Conservation (phyloP, 257 asterid species). For the Solanum medicagineum region DNA sequence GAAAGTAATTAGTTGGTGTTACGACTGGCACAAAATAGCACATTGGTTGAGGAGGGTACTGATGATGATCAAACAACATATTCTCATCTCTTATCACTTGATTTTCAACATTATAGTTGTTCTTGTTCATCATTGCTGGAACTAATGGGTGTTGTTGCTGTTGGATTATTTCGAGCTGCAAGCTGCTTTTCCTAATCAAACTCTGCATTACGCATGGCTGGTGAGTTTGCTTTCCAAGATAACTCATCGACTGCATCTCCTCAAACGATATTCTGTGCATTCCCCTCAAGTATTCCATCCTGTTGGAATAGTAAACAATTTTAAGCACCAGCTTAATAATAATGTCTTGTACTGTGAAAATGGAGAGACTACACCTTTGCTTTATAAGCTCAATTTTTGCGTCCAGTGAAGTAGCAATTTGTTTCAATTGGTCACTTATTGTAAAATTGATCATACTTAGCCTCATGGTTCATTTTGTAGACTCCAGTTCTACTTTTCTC, state of each 20-base stretch:
- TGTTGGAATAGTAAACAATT: background rate
- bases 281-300: background rate
- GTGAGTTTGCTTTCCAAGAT: background rate
- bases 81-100: background rate
- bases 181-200: background rate
- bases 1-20: background rate
- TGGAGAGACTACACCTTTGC: background rate
- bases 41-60: background rate
- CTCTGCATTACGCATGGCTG: background rate
- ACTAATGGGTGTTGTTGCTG: background rate
- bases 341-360: no score
- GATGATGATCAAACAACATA: background rate
- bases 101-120: background rate
- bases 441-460: background rate
- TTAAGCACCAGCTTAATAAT: no score
- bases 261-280: background rate
- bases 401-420: background rate
- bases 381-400: background rate
- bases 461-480: background rate
- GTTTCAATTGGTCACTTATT: background rate
- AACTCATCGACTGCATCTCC: background rate
- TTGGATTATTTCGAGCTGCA: background rate
- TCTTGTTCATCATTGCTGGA: background rate
- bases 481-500: background rate
- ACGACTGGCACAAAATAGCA: background rate